Evolutionary conservation across 2,329 filamentous ascomycete species (phyloP), one percentile per base, ranked within the genome.

Genomic region (Ophiostoma australiae): DNA sequence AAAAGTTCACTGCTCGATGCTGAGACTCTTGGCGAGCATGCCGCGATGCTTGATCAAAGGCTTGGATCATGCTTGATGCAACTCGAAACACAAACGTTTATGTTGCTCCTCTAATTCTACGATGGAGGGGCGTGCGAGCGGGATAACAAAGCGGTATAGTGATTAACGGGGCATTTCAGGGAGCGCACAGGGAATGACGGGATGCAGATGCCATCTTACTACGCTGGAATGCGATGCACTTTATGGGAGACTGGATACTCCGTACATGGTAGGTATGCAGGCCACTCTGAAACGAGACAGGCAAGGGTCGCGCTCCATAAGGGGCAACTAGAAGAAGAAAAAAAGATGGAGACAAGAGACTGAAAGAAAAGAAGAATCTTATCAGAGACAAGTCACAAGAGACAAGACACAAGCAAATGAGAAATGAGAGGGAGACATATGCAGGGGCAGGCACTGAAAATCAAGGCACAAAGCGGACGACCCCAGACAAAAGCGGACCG

Each of bases 391-490:
- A 31, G n/a, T 8, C 37, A 39, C 4, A 39, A 41, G 39, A 41
- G 10, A 41, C 39, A 39, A 39, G 37, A 39, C 2, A 39, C 37
- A 39, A 11, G 39, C 39, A 13, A 31, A 31, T 31, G 27, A 31
- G n/a, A 58, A 58, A 58, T 58, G 52, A 58, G 52, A 58, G 52
- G 52, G 52, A 58, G 52, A 58, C 52, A 58, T 58, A 58, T n/a
- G 52, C 52, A 58, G 52, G 23, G 23, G n/a, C 39, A 58, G 7
- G 23, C 23, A 58, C 52, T 27, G 52, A 58, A 58, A 23, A 58
- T 13, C 52, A 58, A 58, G 52, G 52, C 52, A 58, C 52, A 58
- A 58, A 58, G 52, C 52, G 52, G 52, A 58, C 44, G n/a, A 44
- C 7, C 52, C 10, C 17, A 58, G 52, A 58, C 52, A 58, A 58